Base-by-base conservation (phyloP, 2,329 filamentous ascomycete genomes). In the Pseudocercospora vitis region DNA sequence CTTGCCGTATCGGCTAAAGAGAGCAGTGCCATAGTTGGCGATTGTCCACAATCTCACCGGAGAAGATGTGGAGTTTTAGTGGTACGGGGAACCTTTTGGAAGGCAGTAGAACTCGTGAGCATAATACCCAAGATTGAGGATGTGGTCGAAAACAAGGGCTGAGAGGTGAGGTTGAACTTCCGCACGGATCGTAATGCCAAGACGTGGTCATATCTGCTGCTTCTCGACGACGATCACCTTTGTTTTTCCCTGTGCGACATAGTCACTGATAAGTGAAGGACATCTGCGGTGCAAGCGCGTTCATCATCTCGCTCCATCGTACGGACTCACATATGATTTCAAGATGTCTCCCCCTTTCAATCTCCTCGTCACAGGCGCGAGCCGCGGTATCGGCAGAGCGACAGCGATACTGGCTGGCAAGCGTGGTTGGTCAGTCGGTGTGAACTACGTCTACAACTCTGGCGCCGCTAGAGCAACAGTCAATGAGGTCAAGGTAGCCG, bases 381-480 rank as follows among this genome's bases (percentile, higher is more conserved):
- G 53, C 18, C 59, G 63, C 19, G 63, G 62, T 24, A 66, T 66
- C n/a, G 63, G 62, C 18, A 48, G 55, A 28, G 61, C 62, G n/a
- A 58, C 63, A 16, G 59, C 62, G 6, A 31, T 58, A 16, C 57
- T 66, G 7, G 61, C 61, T 2, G 63, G 61, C 35, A 37, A 51
- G 16, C 55, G 57, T 46, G 57, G 59, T 24, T 67, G 63, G 65
- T 62, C 59, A 47, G 53, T 67, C 7, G 63, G 63, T 21, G 52
- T 67, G 24, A 66, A 66, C 50, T 66, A 65, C 40, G 52, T 59
- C 21, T 49, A 40, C 21, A 55, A 65, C 44, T 46, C 50, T 16
- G 33, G 33, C 8, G 55, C 62, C 5, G 65, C 63, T 16, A 46
- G 53, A n/a, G 33, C 56, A 3, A 57, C 60, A 2, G 58, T 61